These are phyloP conservation scores for Gastroboletus turbinatus DNA, from an alignment of 1,284 basidiomycete species.

Conservation along the genomic window DNA sequence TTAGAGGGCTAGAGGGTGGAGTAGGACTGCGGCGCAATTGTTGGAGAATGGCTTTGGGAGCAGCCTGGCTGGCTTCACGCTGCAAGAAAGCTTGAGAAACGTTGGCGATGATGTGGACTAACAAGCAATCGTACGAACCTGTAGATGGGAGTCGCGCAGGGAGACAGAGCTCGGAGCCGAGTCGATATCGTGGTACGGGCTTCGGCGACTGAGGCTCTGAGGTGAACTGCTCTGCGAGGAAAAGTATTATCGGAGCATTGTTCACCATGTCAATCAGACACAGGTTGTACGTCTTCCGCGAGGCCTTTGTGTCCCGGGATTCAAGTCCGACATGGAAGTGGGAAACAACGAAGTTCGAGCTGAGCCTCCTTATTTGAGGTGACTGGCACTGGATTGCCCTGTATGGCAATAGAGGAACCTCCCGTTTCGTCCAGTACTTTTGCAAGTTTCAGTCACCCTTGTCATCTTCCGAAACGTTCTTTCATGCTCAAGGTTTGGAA, in stretches of 20 bases:
- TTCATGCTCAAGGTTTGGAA: conserved; percentile 57
- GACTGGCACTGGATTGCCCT: no score
- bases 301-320: background rate
- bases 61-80: conserved; percentile 60
- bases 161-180: conserved; percentile 56
- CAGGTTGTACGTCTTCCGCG: background rate
- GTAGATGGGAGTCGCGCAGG: conserved; percentile 65
- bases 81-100: conserved; percentile 56
- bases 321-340: conserved; percentile 16
- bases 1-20: conserved; percentile 28
- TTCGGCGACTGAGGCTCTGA: conserved; percentile 15
- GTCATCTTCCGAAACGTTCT: background rate
- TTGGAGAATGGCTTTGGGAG: conserved; percentile 51
- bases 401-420: background rate
- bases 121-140: conserved; percentile 41
- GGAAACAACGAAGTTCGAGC: background rate
- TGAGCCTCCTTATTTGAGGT: conserved; percentile 3
- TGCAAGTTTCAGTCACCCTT: background rate
- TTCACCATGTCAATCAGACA: conserved; percentile 46
- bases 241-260: conserved; percentile 49
- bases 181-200: conserved; percentile 34
- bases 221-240: conserved; percentile 38
- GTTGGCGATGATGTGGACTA: conserved; percentile 19
- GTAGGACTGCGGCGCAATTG: conserved; percentile 47
- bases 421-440: background rate